These are phyloP conservation scores for Abrus pulchellus DNA, from an alignment of 306 rosid genomes.

Conservation along the genomic window DNA sequence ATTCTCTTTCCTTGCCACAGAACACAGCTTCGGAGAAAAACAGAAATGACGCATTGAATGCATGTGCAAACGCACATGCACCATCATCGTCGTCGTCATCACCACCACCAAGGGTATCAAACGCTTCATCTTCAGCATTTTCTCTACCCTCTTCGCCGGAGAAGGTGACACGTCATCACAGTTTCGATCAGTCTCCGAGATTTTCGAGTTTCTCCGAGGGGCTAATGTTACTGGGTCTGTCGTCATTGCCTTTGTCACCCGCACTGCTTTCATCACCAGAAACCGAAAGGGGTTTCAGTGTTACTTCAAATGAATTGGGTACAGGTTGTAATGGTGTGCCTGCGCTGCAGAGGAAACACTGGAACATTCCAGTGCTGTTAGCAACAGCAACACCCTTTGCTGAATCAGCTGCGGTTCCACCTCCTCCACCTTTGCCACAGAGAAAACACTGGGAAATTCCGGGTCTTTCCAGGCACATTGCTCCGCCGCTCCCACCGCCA, in stretches of 20 bases:
- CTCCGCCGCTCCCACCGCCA: constrained; percentile 29
- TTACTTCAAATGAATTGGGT: not conserved
- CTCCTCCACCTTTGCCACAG: constrained; percentile 44
- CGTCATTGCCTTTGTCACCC: constrained; percentile 52
- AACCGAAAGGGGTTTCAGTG: constrained; percentile 46
- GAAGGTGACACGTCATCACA: constrained; percentile 32
- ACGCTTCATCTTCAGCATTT: constrained; percentile 58
- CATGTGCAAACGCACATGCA: constrained; percentile 12
- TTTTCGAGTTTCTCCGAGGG: constrained; percentile 56
- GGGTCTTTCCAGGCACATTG: constrained; percentile 2
- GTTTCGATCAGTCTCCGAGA: constrained; percentile 62
- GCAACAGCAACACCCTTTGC: not conserved
- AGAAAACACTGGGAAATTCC: constrained; percentile 57
- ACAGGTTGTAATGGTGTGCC: constrained; percentile 9
- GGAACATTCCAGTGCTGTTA: constrained; percentile 44
- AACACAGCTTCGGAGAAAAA: constrained; percentile 28
- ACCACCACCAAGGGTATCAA: constrained; percentile 43
- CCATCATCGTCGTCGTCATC: constrained; percentile 37
- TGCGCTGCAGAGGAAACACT: constrained; percentile 49
- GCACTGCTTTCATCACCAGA: constrained; percentile 57
- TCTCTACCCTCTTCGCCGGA: constrained; percentile 64
- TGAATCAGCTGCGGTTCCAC: not conserved
- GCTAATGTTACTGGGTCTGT: constrained; percentile 46
- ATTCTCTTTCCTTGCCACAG: constrained; percentile 35
- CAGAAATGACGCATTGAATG: not conserved